Evolutionary conservation across 1,284 basidiomycete genomes (phyloP).

Genomic region (Crucibulum cyathiforme): DNA sequence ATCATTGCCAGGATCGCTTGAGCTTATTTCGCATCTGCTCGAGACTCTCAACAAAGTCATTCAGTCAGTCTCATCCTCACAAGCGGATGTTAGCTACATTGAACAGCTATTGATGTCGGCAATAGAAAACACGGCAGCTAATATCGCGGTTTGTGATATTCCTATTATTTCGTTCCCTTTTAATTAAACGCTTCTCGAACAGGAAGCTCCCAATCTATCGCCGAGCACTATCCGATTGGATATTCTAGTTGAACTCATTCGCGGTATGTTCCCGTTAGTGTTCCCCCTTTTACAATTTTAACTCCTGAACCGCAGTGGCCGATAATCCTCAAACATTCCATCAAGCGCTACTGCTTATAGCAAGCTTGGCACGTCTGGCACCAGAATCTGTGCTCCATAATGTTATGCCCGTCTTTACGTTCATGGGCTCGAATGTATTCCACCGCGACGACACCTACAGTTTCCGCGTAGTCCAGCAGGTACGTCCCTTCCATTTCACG

Average conservation of each 20-base stretch:
- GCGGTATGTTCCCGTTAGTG: conserved; percentile 56
- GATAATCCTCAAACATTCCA: conserved; percentile 95
- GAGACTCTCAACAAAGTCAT: conserved; percentile 77
- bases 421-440: conserved; percentile 97
- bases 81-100: conserved; percentile 78
- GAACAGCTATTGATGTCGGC: conserved; percentile 88
- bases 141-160: conserved; percentile 56
- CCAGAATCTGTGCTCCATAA: conserved; percentile 94
- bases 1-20: conserved; percentile 69
- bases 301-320: conserved; percentile 59
- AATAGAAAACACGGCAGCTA: conserved; percentile 72
- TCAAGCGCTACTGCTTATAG: conserved; percentile 90
- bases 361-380: conserved; percentile 82
- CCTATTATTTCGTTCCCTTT: background rate
- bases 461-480: conserved; percentile 94
- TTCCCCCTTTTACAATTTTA: conserved; percentile 6
- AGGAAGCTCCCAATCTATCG: conserved; percentile 54
- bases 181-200: background rate
- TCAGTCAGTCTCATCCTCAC: conserved; percentile 52
- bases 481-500: conserved; percentile 30
- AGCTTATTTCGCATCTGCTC: conserved; percentile 77
- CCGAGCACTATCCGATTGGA: conserved; percentile 72
- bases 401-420: conserved; percentile 99
- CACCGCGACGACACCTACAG: conserved; percentile 96
- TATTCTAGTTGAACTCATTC: conserved; percentile 85